These are phyloP conservation scores for Ustilago nuda DNA, from an alignment of 1,284 basidiomycete species.

Conservation along the genomic window DNA sequence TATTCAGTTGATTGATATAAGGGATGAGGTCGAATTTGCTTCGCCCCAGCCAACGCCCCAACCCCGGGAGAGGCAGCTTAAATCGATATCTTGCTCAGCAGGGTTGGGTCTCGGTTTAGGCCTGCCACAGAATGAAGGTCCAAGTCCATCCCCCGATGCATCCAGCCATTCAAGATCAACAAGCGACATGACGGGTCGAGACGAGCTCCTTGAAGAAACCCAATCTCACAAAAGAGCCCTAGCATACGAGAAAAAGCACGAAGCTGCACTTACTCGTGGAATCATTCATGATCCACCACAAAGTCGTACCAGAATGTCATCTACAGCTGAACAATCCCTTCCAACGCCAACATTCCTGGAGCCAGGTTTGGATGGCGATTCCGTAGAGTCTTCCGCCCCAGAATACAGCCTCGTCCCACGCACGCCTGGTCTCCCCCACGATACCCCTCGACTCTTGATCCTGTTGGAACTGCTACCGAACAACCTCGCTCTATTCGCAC, in stretches of 20 bases:
- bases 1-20: slow-evolving; percentile 61
- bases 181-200: slow-evolving; percentile 45
- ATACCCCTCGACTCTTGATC: slow-evolving; percentile 64
- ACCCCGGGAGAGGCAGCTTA: not conserved
- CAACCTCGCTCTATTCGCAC: slow-evolving; percentile 52
- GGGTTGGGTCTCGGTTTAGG: slow-evolving; percentile 19
- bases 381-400: slow-evolving; percentile 1
- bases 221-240: slow-evolving; percentile 27
- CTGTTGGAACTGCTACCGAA: slow-evolving; percentile 65
- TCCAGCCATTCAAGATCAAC: slow-evolving; percentile 45
- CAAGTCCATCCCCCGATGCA: not conserved
- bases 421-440: slow-evolving; percentile 1
- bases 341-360: slow-evolving; percentile 32
- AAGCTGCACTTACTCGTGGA: slow-evolving; percentile 20
- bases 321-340: not conserved
- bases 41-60: slow-evolving; percentile 31
- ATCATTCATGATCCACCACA: slow-evolving; percentile 13
- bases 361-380: slow-evolving; percentile 27
- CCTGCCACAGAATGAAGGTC: slow-evolving; percentile 14
- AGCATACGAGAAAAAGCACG: slow-evolving; percentile 28
- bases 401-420: not conserved
- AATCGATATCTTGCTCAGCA: not conserved
- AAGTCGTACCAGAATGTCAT: slow-evolving; percentile 10
- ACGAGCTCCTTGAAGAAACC: slow-evolving; percentile 29
- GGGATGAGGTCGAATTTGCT: slow-evolving; percentile 62